Evolutionary conservation across 495 filamentous ascomycete genomes (phyloP).

Genomic region (Poronia punctata): DNA sequence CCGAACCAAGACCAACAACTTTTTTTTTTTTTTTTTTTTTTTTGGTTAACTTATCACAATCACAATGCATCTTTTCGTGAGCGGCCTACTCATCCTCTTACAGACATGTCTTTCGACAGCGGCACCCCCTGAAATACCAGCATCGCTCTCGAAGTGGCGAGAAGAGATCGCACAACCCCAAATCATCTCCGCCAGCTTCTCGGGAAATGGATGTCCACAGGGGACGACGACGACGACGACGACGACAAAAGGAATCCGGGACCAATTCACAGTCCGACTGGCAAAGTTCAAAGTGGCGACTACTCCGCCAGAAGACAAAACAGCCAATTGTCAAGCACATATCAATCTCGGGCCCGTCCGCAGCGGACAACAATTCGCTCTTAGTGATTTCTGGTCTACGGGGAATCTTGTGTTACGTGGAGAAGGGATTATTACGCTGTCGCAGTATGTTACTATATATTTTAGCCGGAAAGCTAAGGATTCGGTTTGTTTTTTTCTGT

Average conservation of each 20-base stretch:
- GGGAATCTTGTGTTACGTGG: conserved; percentile 1
- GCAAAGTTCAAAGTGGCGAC: conserved; percentile 2
- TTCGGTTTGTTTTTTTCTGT: background rate
- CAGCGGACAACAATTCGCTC: conserved; percentile 4
- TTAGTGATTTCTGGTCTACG: conserved; percentile 2
- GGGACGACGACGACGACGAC: conserved; percentile 3
- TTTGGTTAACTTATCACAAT: too few relatives aligned
- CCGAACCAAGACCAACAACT: too few relatives aligned
- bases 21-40: too few relatives aligned
- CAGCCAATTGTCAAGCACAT: conserved; percentile 2
- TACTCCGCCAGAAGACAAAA: background rate
- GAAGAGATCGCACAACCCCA: background rate
- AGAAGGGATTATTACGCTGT: background rate
- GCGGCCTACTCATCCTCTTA: too few relatives aligned
- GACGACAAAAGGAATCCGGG: background rate
- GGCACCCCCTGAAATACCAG: background rate
- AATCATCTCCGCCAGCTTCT: background rate
- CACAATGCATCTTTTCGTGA: too few relatives aligned
- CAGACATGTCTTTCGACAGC: background rate
- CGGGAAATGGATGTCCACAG: conserved; percentile 3
- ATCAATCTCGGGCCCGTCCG: background rate
- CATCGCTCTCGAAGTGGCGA: background rate
- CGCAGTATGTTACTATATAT: conserved; percentile 2
- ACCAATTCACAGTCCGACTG: background rate
- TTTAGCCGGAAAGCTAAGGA: conserved; percentile 3